A percentile compares a stretch with the other conserved stretches of the same genome.
Evolutionary conservation across 2,329 filamentous ascomycete genomes (phyloP).

Genomic region (Colletotrichum sp.): DNA sequence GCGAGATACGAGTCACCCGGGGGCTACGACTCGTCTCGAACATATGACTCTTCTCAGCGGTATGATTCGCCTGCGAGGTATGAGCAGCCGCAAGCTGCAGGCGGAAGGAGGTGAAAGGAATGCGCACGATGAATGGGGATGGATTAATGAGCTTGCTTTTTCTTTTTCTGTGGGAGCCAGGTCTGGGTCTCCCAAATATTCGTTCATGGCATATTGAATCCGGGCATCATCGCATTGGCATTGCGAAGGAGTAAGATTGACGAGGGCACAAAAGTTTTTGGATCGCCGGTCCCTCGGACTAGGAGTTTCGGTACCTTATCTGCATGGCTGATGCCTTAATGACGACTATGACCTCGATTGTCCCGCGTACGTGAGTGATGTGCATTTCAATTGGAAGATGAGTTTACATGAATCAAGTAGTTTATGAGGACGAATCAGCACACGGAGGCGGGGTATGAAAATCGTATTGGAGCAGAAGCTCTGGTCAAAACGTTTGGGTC

Average conservation of each 20-base stretch:
- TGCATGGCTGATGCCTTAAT: slow-evolving; percentile 10
- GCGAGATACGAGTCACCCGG: slow-evolving; percentile 10
- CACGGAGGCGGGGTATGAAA: not conserved
- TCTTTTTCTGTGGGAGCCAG: not conserved
- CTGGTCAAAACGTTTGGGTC: not conserved
- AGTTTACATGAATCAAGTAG: not conserved
- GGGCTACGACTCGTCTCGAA: slow-evolving; percentile 3
- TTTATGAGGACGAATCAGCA: not conserved
- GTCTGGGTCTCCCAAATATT: not conserved
- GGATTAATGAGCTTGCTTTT: not conserved
- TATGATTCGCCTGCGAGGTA: slow-evolving; percentile 11
- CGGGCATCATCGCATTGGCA: not conserved
- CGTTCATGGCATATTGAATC: not conserved
- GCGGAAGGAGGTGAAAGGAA: not conserved
- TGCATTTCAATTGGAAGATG: not conserved
- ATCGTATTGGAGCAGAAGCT: not conserved
- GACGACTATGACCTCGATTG: not conserved
- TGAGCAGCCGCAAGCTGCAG: not conserved
- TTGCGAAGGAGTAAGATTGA: slow-evolving; percentile 5
- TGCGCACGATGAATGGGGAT: not conserved
- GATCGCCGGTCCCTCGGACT: not conserved
- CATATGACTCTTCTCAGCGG: not conserved
- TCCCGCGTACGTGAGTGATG: not conserved
- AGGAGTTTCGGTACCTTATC: not conserved
- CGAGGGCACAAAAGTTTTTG: not conserved